Percentiles rank a stretch among this genome's conserved stretches.
phyloP scores from a whole-genome alignment of 1,284 basidiomycete species.

The Ustilago bromivora region DNA sequence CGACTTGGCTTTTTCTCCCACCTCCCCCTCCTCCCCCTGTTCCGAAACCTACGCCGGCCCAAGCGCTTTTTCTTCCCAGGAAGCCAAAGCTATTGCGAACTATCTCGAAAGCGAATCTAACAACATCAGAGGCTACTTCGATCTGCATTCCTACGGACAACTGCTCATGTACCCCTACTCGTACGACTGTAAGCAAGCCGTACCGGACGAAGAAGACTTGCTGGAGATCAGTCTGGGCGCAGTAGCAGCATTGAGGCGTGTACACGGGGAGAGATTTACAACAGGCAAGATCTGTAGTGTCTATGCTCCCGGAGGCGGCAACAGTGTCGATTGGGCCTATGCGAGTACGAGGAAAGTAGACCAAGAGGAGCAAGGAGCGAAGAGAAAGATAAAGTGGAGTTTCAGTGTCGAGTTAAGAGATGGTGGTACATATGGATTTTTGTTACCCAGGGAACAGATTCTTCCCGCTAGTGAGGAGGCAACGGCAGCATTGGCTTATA shows the following conservation, averaged over 20 bases:
- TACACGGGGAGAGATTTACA: conserved; percentile 75
- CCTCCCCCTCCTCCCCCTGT: conserved; percentile 70
- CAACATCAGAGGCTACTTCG: conserved; percentile 76
- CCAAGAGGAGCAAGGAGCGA: conserved; percentile 72
- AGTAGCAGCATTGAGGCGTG: conserved; percentile 75
- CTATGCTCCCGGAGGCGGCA: conserved; percentile 25
- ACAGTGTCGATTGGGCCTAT: conserved; percentile 80
- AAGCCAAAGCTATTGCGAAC: conserved; percentile 80
- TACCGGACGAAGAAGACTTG: conserved; percentile 84
- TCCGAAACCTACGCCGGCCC: conserved; percentile 47
- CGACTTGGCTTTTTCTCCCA: conserved; percentile 75
- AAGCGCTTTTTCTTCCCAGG: conserved; percentile 75
- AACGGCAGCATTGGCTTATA: conserved; percentile 25
- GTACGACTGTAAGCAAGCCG: conserved; percentile 77
- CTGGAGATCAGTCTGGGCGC: conserved; percentile 82
- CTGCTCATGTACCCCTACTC: conserved; percentile 78
- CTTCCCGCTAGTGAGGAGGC: conserved; percentile 75
- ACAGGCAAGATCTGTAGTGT: conserved; percentile 78
- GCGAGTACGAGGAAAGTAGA: conserved; percentile 72
- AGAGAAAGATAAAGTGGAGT: conserved; percentile 75
- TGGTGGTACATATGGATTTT: conserved; percentile 83
- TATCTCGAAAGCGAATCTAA: conserved; percentile 74
- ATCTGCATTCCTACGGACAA: conserved; percentile 85
- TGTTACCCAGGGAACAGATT: conserved; percentile 80
- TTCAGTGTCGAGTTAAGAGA: conserved; percentile 84